A percentile compares a stretch with the other conserved stretches of the same genome.
These are phyloP conservation scores for Mrakia gelida DNA, from an alignment of 768 basidiomycete species.

Conservation along the genomic window DNA sequence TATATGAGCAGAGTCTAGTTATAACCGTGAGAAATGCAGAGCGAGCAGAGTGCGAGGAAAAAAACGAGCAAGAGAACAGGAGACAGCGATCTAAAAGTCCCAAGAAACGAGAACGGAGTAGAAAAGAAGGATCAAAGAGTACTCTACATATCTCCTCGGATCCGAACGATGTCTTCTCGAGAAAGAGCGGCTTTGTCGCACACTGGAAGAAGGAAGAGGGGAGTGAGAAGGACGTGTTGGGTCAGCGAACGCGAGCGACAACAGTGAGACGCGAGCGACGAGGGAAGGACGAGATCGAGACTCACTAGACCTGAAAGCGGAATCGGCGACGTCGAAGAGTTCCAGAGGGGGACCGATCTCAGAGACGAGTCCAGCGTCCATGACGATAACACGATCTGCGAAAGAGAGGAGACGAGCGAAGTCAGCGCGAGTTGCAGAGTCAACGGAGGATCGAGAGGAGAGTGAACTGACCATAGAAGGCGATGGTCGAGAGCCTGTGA, in stretches of 20 bases:
- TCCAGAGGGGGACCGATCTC: slow-evolving; percentile 26
- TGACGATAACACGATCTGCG: slow-evolving; percentile 21
- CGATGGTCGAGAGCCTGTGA: slow-evolving; percentile 51
- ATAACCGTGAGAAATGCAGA: too few relatives aligned
- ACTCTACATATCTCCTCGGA: slow-evolving; percentile 18
- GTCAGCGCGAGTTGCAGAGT: too few relatives aligned
- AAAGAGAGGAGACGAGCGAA: background rate
- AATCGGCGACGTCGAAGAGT: slow-evolving; percentile 21
- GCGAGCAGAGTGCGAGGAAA: too few relatives aligned
- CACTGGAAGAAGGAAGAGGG: slow-evolving; percentile 1
- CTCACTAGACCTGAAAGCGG: slow-evolving; percentile 25
- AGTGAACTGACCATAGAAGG: background rate
- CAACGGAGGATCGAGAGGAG: background rate
- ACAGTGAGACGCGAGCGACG: too few relatives aligned
- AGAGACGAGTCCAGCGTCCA: slow-evolving; percentile 25
- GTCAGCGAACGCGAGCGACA: background rate
- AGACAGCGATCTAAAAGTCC: too few relatives aligned
- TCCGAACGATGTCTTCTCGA: slow-evolving; percentile 26
- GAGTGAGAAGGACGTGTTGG: background rate
- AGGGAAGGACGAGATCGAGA: background rate
- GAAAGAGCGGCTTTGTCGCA: slow-evolving; percentile 23
- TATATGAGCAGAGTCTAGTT: too few relatives aligned
- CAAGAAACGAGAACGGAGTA: too few relatives aligned
- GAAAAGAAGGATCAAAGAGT: background rate
- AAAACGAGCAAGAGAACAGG: too few relatives aligned